Percentiles rank a stretch among this genome's conserved stretches.
Conservation (phyloP, 2,329 filamentous ascomycete species). For the Colletotrichum liaoningense region DNA sequence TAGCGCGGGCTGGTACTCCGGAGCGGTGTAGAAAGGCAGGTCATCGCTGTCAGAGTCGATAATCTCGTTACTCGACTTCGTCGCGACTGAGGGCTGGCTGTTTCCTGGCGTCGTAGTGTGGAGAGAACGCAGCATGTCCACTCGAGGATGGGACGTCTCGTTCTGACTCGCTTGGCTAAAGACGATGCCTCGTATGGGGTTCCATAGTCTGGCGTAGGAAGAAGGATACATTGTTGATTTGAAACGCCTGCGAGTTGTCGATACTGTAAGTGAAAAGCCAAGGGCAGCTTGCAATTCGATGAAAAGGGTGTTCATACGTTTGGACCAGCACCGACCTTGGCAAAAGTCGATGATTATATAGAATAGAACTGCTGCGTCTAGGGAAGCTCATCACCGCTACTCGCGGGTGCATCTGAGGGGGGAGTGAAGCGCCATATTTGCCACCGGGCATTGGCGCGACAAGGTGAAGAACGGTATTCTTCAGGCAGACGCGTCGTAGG, state of each 20-base stretch:
- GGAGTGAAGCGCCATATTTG: conserved; percentile 47
- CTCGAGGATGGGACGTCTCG: conserved; percentile 24
- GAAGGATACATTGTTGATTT: conserved; percentile 42
- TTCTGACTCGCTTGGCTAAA: conserved; percentile 38
- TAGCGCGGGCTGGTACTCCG: conserved; percentile 1
- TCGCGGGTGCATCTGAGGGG: conserved; percentile 39
- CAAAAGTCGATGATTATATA: background rate
- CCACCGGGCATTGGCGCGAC: conserved; percentile 46
- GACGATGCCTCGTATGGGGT: conserved; percentile 46
- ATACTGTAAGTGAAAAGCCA: background rate
- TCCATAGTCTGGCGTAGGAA: conserved; percentile 45
- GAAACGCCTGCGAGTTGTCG: background rate
- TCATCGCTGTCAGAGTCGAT: conserved; percentile 22
- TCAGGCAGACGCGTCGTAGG: conserved; percentile 46
- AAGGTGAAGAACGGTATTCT: conserved; percentile 10
- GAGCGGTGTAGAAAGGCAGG: conserved; percentile 13
- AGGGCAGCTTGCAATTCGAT: background rate
- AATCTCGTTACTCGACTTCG: background rate
- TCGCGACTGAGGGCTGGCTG: background rate
- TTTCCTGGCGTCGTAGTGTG: conserved; percentile 6
- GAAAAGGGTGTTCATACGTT: background rate
- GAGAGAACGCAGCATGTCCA: conserved; percentile 14
- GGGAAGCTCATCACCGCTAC: conserved; percentile 36
- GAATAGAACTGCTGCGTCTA: background rate
- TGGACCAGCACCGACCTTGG: background rate